Evolutionary conservation across 2,329 filamentous ascomycete genomes (phyloP).

Genomic region (Penicillium sp.): DNA sequence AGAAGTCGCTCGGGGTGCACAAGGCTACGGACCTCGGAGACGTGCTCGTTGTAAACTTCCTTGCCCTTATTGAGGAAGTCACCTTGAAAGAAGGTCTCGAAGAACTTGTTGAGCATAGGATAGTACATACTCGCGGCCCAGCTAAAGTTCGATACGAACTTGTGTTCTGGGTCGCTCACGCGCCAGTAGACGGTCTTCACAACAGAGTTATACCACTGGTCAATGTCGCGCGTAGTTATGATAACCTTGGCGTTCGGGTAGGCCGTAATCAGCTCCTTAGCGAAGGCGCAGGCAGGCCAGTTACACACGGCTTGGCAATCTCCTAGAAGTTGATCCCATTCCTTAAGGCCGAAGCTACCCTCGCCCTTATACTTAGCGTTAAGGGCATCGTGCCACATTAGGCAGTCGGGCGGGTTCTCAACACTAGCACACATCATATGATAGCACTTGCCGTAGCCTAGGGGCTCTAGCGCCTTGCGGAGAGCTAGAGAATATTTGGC

Average conservation of each 20-base stretch:
- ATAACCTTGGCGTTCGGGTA: slow-evolving; percentile 74
- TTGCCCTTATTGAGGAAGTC: slow-evolving; percentile 68
- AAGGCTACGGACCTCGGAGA: slow-evolving; percentile 53
- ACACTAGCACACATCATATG: slow-evolving; percentile 72
- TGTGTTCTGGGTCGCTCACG: slow-evolving; percentile 63
- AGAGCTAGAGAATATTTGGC: slow-evolving; percentile 49
- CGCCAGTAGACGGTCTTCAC: slow-evolving; percentile 70
- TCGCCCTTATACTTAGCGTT: slow-evolving; percentile 62
- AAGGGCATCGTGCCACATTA: slow-evolving; percentile 71
- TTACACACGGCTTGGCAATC: slow-evolving; percentile 70
- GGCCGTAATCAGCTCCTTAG: slow-evolving; percentile 68
- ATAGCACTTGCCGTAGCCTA: slow-evolving; percentile 70
- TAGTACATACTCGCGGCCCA: slow-evolving; percentile 70
- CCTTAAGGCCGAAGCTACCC: slow-evolving; percentile 63
- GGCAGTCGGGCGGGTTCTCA: slow-evolving; percentile 66
- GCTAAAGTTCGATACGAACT: slow-evolving; percentile 56
- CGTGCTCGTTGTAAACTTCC: slow-evolving; percentile 60
- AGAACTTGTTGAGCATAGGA: slow-evolving; percentile 70
- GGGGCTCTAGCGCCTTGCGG: slow-evolving; percentile 63
- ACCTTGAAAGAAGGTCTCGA: slow-evolving; percentile 67
- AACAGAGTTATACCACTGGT: slow-evolving; percentile 64
- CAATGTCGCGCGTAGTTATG: slow-evolving; percentile 65
- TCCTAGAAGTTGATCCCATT: slow-evolving; percentile 70
- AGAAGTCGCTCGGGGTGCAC: slow-evolving; percentile 53
- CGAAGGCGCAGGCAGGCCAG: slow-evolving; percentile 68